phyloP scores from a whole-genome alignment of 2,329 filamentous ascomycete species.

The Hymenoscyphus repandus region DNA sequence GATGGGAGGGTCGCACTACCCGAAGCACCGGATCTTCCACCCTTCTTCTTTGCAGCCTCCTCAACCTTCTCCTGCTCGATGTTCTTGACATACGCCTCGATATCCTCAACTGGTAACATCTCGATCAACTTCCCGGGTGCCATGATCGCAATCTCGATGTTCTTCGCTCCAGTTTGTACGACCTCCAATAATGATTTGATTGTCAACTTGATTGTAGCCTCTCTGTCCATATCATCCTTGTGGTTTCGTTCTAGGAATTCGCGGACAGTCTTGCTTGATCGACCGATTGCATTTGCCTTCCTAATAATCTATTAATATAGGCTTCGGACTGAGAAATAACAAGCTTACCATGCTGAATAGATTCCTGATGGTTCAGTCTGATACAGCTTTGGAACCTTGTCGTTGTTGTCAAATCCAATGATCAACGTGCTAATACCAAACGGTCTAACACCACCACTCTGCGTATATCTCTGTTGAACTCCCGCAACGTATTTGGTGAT shows the following conservation, averaged over 20 bases:
- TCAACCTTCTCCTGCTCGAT: slow-evolving; percentile 99
- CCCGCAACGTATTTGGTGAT: slow-evolving; percentile 98
- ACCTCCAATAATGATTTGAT: slow-evolving; percentile 98
- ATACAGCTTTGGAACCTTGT: slow-evolving; percentile 83
- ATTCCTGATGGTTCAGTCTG: slow-evolving; percentile 99
- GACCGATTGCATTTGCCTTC: slow-evolving; percentile 98
- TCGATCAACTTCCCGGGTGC: slow-evolving; percentile 85
- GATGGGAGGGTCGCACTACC: slow-evolving; percentile 71
- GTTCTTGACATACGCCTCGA: slow-evolving; percentile 95
- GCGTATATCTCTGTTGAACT: slow-evolving; percentile 97
- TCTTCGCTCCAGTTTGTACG: slow-evolving; percentile 98
- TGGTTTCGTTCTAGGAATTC: slow-evolving; percentile 99
- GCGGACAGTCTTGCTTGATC: slow-evolving; percentile 97
- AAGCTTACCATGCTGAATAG: slow-evolving; percentile 88
- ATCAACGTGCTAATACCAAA: slow-evolving; percentile 98
- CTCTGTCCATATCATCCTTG: slow-evolving; percentile 94
- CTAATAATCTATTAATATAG: slow-evolving; percentile 43
- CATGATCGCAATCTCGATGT: slow-evolving; percentile 99
- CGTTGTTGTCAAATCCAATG: slow-evolving; percentile 95
- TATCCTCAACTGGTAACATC: slow-evolving; percentile 92
- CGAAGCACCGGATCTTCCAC: slow-evolving; percentile 64
- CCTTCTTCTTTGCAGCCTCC: slow-evolving; percentile 97
- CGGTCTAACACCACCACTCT: slow-evolving; percentile 96
- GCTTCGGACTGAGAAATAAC: slow-evolving; percentile 25
- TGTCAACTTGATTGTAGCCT: slow-evolving; percentile 91